Evolutionary conservation across 163 green algal species (phyloP).

Genomic region (Scenedesmus sp.): DNA sequence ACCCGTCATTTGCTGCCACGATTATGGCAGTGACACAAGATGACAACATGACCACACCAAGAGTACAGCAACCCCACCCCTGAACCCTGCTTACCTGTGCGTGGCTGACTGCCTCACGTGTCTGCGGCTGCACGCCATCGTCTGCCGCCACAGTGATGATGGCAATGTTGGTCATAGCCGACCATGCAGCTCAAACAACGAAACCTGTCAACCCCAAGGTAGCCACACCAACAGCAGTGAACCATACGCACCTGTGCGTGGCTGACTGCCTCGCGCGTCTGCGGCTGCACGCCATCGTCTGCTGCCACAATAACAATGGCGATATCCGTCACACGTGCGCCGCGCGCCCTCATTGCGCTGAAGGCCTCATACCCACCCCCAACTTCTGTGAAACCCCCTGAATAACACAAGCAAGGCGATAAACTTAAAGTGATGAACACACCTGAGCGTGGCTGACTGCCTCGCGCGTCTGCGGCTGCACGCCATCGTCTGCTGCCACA

Average conservation of each 20-base stretch:
- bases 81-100: conserved; percentile 65
- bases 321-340: conserved; percentile 96
- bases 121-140: conserved; percentile 97
- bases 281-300: conserved; percentile 96
- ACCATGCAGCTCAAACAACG: no score
- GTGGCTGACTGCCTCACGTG: conserved; percentile 94
- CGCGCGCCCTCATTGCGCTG: conserved; percentile 96
- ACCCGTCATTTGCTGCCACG: conserved; percentile 98
- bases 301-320: conserved; percentile 98
- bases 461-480: conserved; percentile 96
- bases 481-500: conserved; percentile 97
- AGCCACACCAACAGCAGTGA: background rate
- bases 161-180: conserved; percentile 92
- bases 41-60: background rate
- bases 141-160: conserved; percentile 98
- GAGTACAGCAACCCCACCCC: background rate
- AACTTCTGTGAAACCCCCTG: no score
- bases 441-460: conserved; percentile 92
- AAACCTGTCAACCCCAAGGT: background rate
- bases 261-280: conserved; percentile 95
- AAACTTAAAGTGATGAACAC: background rate
- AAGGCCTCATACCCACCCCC: conserved; percentile 92
- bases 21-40: conserved; percentile 77
- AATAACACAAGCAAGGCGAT: no score
- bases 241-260: conserved; percentile 80